Evolutionary conservation across 2,329 filamentous ascomycete species (phyloP).

Genomic region (Ascochyta clinopodiicola): DNA sequence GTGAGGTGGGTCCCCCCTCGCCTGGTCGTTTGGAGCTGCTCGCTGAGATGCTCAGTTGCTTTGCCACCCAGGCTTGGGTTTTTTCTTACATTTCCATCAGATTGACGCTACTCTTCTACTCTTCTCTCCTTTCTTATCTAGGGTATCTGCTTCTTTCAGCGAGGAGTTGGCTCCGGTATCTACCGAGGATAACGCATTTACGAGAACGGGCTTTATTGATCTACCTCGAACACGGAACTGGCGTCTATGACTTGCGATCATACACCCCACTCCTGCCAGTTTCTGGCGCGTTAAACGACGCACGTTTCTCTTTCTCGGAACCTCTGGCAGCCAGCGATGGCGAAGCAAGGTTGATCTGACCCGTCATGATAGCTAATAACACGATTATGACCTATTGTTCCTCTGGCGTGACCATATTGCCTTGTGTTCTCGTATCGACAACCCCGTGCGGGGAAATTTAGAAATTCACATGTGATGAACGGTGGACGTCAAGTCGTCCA

Average conservation of each 20-base stretch:
- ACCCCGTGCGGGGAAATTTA: too few species aligned
- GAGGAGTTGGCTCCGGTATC: conserved; percentile 33
- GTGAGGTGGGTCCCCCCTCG: conserved; percentile 29
- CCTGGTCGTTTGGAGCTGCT: conserved; percentile 13
- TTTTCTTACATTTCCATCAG: conserved; percentile 10
- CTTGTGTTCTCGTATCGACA: too few species aligned
- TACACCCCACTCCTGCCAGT: conserved; percentile 8
- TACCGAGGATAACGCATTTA: conserved; percentile 24
- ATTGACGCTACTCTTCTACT: conserved; percentile 6
- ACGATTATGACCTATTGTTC: conserved; percentile 2
- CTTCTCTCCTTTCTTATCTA: conserved; percentile 13
- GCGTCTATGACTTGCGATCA: conserved; percentile 13
- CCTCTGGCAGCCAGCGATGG: background rate
- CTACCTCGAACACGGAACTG: conserved; percentile 10
- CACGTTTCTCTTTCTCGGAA: background rate
- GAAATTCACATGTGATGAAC: too few species aligned
- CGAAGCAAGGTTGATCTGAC: background rate
- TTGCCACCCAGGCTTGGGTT: conserved; percentile 4
- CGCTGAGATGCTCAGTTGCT: conserved; percentile 11
- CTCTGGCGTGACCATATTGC: too few species aligned
- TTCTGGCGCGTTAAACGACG: background rate
- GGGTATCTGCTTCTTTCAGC: conserved; percentile 22
- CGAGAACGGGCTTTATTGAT: conserved; percentile 19
- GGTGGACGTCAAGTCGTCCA: too few species aligned
- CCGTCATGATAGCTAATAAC: conserved; percentile 11